phyloP scores from a whole-genome alignment of 1,139 yeast genomes.

The Geotrichum australiense region DNA sequence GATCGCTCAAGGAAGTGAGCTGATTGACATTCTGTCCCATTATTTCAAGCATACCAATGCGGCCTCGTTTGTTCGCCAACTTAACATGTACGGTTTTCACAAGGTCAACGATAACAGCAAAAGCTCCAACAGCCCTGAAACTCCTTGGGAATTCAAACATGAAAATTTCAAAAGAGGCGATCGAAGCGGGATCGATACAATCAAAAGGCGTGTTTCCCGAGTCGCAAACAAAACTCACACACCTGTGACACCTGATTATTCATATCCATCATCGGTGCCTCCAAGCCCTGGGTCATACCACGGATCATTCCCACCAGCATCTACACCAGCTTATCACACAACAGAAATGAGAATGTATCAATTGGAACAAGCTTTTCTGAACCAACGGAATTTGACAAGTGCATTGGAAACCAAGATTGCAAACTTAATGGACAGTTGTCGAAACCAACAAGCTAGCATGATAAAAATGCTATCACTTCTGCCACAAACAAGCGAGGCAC shows the following conservation, averaged over 20 bases:
- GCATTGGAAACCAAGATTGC: too few species aligned
- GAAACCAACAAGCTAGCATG: too few species aligned
- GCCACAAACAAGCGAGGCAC: too few species aligned
- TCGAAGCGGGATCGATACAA: slow-evolving; percentile 52
- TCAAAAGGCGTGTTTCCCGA: slow-evolving; percentile 54
- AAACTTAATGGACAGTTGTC: too few species aligned
- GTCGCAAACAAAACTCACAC: slow-evolving; percentile 26
- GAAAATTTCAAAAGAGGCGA: slow-evolving; percentile 74
- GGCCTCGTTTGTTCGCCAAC: slow-evolving; percentile 89
- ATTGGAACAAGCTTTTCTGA: too few species aligned
- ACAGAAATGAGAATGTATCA: too few species aligned
- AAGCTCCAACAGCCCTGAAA: slow-evolving; percentile 13
- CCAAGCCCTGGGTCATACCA: too few species aligned
- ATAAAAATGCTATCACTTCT: too few species aligned
- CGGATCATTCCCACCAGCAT: too few species aligned
- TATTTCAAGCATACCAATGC: slow-evolving; percentile 93
- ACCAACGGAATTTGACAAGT: too few species aligned
- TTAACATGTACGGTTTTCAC: slow-evolving; percentile 98
- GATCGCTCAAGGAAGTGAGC: slow-evolving; percentile 39
- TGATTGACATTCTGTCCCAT: slow-evolving; percentile 62
- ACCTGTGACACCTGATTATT: slow-evolving; percentile 17
- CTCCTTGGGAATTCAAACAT: slow-evolving; percentile 82
- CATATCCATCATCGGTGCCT: too few species aligned
- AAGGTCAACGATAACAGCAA: slow-evolving; percentile 41
- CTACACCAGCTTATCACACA: too few species aligned